Percentiles rank a stretch among this genome's conserved stretches.
Conservation (phyloP, 768 basidiomycete species). For the Strobilomyces echinocephalus region DNA sequence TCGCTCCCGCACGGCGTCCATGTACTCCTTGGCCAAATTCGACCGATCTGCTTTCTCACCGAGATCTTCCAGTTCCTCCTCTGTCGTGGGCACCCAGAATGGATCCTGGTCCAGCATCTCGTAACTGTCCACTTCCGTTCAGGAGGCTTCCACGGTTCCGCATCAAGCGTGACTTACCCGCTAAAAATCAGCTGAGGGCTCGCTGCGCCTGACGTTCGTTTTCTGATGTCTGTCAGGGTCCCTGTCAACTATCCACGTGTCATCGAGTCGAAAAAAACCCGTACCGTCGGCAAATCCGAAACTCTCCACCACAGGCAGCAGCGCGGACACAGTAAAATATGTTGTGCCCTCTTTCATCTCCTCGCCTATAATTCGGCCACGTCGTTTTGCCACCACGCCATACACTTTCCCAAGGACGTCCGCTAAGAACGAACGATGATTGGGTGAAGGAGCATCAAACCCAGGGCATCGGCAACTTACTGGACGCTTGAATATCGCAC, state of each 20-base stretch:
- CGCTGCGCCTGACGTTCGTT: slow-evolving; percentile 93
- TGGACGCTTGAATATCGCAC: slow-evolving; percentile 96
- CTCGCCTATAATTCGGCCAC: slow-evolving; percentile 90
- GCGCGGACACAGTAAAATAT: slow-evolving; percentile 87
- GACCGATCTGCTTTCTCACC: slow-evolving; percentile 92
- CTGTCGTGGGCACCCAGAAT: slow-evolving; percentile 97
- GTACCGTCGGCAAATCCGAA: slow-evolving; percentile 97
- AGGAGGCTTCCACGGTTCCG: slow-evolving; percentile 6
- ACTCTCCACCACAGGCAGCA: slow-evolving; percentile 93
- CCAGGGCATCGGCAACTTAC: slow-evolving; percentile 44
- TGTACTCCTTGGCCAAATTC: slow-evolving; percentile 90
- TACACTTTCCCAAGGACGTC: slow-evolving; percentile 98
- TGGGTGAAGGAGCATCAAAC: slow-evolving; percentile 8
- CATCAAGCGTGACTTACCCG: slow-evolving; percentile 51
- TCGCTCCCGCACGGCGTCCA: slow-evolving; percentile 84
- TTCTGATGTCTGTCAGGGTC: slow-evolving; percentile 74
- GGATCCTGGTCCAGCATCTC: slow-evolving; percentile 92
- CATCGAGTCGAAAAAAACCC: not conserved
- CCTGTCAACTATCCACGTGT: slow-evolving; percentile 5
- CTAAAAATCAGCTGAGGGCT: slow-evolving; percentile 96
- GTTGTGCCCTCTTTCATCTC: slow-evolving; percentile 98
- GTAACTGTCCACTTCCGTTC: slow-evolving; percentile 49
- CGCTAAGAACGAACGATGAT: slow-evolving; percentile 42
- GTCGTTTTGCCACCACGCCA: slow-evolving; percentile 85
- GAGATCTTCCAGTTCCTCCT: slow-evolving; percentile 93